Evolutionary conservation across 2,329 filamentous ascomycete species (phyloP).

Genomic region (Cercospora nicotianae): DNA sequence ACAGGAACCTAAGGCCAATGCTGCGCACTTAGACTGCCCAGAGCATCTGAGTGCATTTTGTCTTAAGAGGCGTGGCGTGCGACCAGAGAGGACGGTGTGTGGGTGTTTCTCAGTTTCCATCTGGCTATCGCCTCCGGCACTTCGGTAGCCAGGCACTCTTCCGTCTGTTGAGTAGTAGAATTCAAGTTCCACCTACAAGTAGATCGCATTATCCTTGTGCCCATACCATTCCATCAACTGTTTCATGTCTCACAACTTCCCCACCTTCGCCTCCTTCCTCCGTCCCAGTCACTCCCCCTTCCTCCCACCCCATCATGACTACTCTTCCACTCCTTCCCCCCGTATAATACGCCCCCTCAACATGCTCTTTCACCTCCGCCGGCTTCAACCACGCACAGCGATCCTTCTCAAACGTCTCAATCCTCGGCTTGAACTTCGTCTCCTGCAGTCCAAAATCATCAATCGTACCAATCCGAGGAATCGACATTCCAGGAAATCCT

Average conservation of each 20-base stretch:
- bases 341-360: conserved; percentile 21
- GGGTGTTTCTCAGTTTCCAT: too few species aligned
- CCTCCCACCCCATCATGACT: conserved; percentile 5
- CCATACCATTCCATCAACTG: background rate
- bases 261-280: background rate
- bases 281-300: background rate
- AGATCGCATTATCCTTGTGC: background rate
- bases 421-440: conserved; percentile 55
- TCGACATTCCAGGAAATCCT: conserved; percentile 47
- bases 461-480: conserved; percentile 60
- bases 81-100: too few species aligned
- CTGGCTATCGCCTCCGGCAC: too few species aligned
- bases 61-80: too few species aligned
- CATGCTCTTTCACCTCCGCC: conserved; percentile 17
- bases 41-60: too few species aligned
- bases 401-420: conserved; percentile 55
- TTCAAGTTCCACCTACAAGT: background rate
- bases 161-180: background rate
- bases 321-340: conserved; percentile 17
- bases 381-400: conserved; percentile 41
- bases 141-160: background rate
- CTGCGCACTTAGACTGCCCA: too few species aligned
- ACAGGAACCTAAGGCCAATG: too few species aligned
- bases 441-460: conserved; percentile 62
- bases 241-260: background rate